Base-by-base conservation (phyloP, 345 rosid genomes). In the Acer campestre region DNA sequence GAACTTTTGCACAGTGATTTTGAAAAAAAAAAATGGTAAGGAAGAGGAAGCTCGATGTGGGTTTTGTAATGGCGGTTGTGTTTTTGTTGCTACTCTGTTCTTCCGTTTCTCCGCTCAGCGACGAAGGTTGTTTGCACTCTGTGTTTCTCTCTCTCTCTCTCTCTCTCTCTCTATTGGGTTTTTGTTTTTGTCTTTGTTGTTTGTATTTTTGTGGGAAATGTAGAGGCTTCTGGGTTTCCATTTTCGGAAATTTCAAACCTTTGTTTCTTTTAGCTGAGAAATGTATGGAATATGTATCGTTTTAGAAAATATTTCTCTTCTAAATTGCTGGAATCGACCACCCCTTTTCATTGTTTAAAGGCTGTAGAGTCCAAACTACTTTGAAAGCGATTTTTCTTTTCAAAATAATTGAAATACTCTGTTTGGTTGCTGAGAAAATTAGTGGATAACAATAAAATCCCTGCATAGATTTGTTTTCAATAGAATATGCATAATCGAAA, bases 81-180 rank as follows among this genome's bases (percentile, higher is more conserved):
- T 46, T 79, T 44, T 49, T 83, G 22, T 49, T 73, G 65, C 56
- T 86, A 65, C 78, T 80, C 27, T 77, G 77, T 71, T 78, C 91
- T 76, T 44, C 77, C 56, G 91, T 89, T 75, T 79, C 88, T 23
- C 55, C 94, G 6, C 80, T 82, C 46, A 87, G 61, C 46, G 78
- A 88, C 23, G 94, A 93, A 90, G 98, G 98, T 92, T 35, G 29
- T 3, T 7, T 0, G 38, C 38, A 35, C 40, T 48, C n/a, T n/a
- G n/a, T n/a, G n/a, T n/a, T n/a, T n/a, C n/a, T n/a, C 48, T 44
- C 48, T 12, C 44, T 58, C 0, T 1, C 11, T 31, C 12, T 51
- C 12, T 61, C 44, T n/a, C 29, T 20, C 44, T 16, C 35, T 31
- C 22, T 6, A 0, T 25, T 4, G 22, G 14, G 10, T 67, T 9